phyloP scores from a whole-genome alignment of 768 basidiomycete genomes.

The Lentinus brumalis region DNA sequence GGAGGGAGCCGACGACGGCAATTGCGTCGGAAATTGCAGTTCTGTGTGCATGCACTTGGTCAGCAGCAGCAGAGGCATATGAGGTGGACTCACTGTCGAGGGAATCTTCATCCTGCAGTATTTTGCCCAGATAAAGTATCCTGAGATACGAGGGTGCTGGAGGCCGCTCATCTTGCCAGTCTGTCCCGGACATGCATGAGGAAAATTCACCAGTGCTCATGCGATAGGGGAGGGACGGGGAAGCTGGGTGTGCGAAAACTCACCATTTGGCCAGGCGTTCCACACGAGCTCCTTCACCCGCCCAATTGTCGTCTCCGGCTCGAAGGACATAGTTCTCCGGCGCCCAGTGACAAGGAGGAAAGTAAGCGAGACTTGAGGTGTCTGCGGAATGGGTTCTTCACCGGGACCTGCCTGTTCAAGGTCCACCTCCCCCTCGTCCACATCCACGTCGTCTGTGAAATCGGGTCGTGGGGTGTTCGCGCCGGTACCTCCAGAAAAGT shows the following conservation, averaged over 20 bases:
- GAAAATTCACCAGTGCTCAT: background rate
- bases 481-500: constrained; percentile 28
- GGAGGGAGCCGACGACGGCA: constrained; percentile 30
- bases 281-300: constrained; percentile 83
- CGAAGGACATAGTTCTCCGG: constrained; percentile 71
- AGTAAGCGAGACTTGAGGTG: constrained; percentile 64
- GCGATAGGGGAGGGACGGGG: background rate
- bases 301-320: constrained; percentile 72
- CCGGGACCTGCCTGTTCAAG: constrained; percentile 3
- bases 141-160: constrained; percentile 77
- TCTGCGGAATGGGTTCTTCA: constrained; percentile 48
- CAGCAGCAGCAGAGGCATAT: constrained; percentile 2
- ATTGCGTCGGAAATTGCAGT: constrained; percentile 32
- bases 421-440: constrained; percentile 17
- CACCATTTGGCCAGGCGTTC: constrained; percentile 80
- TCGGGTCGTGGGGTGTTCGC: constrained; percentile 23
- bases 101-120: constrained; percentile 84
- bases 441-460: constrained; percentile 15
- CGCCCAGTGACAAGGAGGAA: constrained; percentile 74
- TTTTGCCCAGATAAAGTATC: constrained; percentile 74
- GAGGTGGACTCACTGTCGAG: constrained; percentile 52
- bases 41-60: constrained; percentile 23
- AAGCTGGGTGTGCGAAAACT: constrained; percentile 23
- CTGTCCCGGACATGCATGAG: constrained; percentile 36
- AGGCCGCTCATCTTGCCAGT: constrained; percentile 80